Evolutionary conservation across 257 asterid genomes (phyloP).

Genomic region (Perilla frutescens): DNA sequence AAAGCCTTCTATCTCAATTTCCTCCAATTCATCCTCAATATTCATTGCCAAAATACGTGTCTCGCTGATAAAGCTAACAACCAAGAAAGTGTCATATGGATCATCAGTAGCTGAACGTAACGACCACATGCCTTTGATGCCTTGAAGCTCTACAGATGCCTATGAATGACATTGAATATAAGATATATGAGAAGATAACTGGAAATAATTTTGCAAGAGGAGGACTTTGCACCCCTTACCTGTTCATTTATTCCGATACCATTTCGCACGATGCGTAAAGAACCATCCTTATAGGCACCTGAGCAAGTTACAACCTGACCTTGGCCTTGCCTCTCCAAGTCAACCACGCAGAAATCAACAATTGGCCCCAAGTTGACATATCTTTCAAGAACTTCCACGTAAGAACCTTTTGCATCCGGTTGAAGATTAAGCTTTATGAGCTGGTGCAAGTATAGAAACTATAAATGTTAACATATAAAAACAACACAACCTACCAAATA

Average conservation of each 20-base stretch:
- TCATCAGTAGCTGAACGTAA: slow-evolving; percentile 84
- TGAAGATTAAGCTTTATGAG: slow-evolving; percentile 84
- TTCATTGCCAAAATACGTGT: slow-evolving; percentile 96
- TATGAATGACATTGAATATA: slow-evolving; percentile 39
- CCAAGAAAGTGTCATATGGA: slow-evolving; percentile 86
- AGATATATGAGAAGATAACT: slow-evolving; percentile 13
- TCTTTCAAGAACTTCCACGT: slow-evolving; percentile 88
- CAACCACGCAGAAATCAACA: slow-evolving; percentile 94
- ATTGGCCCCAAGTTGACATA: slow-evolving; percentile 95
- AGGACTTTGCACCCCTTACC: slow-evolving; percentile 45
- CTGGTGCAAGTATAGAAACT: slow-evolving; percentile 37
- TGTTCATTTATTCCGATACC: slow-evolving; percentile 96
- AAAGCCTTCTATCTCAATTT: slow-evolving; percentile 94
- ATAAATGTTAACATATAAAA: slow-evolving; percentile 25
- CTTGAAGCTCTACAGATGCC: slow-evolving; percentile 98
- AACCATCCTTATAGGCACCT: slow-evolving; percentile 96
- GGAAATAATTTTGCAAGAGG: not conserved
- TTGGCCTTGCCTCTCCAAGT: slow-evolving; percentile 96
- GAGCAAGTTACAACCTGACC: slow-evolving; percentile 98
- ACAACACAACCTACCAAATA: slow-evolving; percentile 24
- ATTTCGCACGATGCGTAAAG: slow-evolving; percentile 88
- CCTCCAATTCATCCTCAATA: slow-evolving; percentile 92
- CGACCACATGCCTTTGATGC: slow-evolving; percentile 98
- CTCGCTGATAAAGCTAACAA: slow-evolving; percentile 91
- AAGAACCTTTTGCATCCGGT: slow-evolving; percentile 84